phyloP scores from a whole-genome alignment of 176 grass and related monocot species.

The Phyllostachys edulis region DNA sequence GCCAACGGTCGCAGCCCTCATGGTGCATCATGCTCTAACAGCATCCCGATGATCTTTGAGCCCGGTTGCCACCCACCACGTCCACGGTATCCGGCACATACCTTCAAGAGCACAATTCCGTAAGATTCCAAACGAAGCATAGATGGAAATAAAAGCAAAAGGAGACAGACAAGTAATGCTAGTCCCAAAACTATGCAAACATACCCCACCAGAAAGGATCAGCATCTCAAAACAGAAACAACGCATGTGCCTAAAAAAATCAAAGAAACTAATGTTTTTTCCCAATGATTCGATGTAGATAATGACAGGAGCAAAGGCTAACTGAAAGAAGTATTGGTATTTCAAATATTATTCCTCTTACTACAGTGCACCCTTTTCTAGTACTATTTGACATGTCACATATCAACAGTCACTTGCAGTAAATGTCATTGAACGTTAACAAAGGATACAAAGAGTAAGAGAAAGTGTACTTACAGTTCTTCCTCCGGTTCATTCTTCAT shows the following conservation, averaged over 20 bases:
- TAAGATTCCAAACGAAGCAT: background rate
- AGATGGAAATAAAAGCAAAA: background rate
- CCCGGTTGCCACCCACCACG: conserved; percentile 56
- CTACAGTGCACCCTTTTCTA: background rate
- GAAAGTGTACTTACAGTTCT: conserved; percentile 67
- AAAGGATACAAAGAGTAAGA: background rate
- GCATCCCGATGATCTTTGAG: conserved; percentile 66
- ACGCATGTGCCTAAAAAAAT: background rate
- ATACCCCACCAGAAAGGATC: background rate
- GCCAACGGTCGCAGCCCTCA: background rate
- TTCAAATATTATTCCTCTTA: background rate
- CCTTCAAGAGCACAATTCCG: conserved; percentile 35
- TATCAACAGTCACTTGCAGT: background rate
- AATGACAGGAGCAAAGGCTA: background rate
- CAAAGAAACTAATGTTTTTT: background rate
- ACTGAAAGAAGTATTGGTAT: background rate
- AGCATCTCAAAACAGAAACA: background rate
- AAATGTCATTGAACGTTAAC: background rate
- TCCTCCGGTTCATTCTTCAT: conserved; percentile 97
- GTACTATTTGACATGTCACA: background rate
- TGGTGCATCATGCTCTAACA: conserved; percentile 48
- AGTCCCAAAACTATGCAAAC: background rate
- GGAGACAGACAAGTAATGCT: background rate
- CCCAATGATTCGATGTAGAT: background rate
- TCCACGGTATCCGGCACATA: conserved; percentile 87